Conservation (phyloP, 2,329 filamentous ascomycete genomes). For the Onygenales sp. region DNA sequence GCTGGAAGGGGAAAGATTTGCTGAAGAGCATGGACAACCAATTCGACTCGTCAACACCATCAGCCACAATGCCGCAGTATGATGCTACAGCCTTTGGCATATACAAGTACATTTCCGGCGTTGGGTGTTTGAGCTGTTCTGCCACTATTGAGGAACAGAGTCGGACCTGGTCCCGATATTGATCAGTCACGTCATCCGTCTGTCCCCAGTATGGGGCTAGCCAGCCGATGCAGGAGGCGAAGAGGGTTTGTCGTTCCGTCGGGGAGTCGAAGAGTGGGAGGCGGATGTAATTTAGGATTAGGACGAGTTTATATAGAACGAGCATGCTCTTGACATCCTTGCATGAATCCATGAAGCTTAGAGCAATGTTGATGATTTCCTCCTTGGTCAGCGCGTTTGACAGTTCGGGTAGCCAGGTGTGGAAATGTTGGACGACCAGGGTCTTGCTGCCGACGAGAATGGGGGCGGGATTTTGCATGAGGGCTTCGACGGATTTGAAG, state of each 20-base stretch:
- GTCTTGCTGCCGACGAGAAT: slow-evolving; percentile 91
- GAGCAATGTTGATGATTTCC: slow-evolving; percentile 83
- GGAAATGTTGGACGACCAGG: slow-evolving; percentile 88
- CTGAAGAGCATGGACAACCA: slow-evolving; percentile 82
- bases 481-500: slow-evolving; percentile 77
- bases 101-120: slow-evolving; percentile 75
- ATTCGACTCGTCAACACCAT: slow-evolving; percentile 48
- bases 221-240: slow-evolving; percentile 80
- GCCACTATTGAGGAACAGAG: slow-evolving; percentile 88
- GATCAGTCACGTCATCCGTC: slow-evolving; percentile 61
- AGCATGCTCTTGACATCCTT: slow-evolving; percentile 80
- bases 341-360: slow-evolving; percentile 90
- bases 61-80: slow-evolving; percentile 65
- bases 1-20: slow-evolving; percentile 78
- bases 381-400: slow-evolving; percentile 64
- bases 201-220: slow-evolving; percentile 89
- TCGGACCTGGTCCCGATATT: slow-evolving; percentile 88
- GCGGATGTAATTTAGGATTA: slow-evolving; percentile 85
- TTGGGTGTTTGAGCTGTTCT: slow-evolving; percentile 69
- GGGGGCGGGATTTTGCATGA: slow-evolving; percentile 82
- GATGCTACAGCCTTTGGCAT: slow-evolving; percentile 87
- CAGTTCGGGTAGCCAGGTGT: slow-evolving; percentile 93
- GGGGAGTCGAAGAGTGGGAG: slow-evolving; percentile 71
- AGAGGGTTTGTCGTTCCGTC: slow-evolving; percentile 63
- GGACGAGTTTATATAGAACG: slow-evolving; percentile 78